These are phyloP conservation scores for Sugiyamaella valdiviana DNA, from an alignment of 805 yeast genomes.

Conservation along the genomic window DNA sequence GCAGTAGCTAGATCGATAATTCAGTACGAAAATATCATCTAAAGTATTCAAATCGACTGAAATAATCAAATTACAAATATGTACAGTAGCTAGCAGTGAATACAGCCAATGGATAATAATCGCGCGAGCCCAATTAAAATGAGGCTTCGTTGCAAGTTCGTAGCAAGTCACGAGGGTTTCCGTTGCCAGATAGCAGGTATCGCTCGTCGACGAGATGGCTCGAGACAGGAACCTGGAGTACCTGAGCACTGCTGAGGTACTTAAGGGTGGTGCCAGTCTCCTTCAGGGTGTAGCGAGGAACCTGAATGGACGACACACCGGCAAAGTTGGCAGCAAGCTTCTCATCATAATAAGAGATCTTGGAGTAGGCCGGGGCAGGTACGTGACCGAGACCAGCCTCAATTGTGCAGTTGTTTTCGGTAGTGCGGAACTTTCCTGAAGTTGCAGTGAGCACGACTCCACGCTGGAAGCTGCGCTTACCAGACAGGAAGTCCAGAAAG, in stretches of 20 bases:
- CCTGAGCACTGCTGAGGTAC: conserved; percentile 37
- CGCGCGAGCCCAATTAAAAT: background rate
- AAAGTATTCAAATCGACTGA: too few relatives aligned
- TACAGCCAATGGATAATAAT: background rate
- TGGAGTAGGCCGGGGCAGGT: conserved; percentile 52
- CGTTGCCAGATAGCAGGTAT: conserved; percentile 56
- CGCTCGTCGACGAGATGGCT: conserved; percentile 42
- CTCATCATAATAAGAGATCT: conserved; percentile 45
- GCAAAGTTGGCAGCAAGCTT: conserved; percentile 44
- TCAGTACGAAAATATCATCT: too few relatives aligned
- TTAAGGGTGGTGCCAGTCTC: conserved; percentile 42
- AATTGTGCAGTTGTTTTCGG: conserved; percentile 46
- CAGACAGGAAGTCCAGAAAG: conserved; percentile 49
- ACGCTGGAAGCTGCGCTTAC: conserved; percentile 43
- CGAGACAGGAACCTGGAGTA: conserved; percentile 33
- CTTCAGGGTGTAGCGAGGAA: conserved; percentile 39
- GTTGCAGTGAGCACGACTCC: conserved; percentile 67
- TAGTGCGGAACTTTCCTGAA: conserved; percentile 42
- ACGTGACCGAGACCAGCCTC: conserved; percentile 49
- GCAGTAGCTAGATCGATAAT: too few relatives aligned
- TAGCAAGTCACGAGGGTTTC: conserved; percentile 52
- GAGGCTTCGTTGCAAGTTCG: conserved; percentile 6
- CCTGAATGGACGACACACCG: conserved; percentile 37
- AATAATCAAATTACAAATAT: background rate
- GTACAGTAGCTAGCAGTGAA: background rate